Evolutionary conservation across 345 rosid species (phyloP), one percentile per base, ranked within the genome.

Genomic region (Pistacia atlantica): DNA sequence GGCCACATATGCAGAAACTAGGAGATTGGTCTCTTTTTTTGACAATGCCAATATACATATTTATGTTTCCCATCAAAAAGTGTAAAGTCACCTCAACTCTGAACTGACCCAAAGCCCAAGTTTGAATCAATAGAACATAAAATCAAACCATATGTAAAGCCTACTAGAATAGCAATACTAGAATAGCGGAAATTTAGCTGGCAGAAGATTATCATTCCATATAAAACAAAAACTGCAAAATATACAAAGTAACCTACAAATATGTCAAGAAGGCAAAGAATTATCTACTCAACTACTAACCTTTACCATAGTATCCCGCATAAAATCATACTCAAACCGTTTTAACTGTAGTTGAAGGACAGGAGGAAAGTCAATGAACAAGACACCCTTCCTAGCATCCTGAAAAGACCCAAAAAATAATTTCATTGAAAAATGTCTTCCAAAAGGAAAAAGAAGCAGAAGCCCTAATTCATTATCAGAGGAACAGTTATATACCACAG

Each of bases 281-380:
- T 57, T 72, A 38, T 58, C 55, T 9, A 33, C 58, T 74, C 12
- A 28, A 59, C 57, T 52, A 72, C 87, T 74, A 73, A 88, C 91
- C 91, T 88, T 88, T 18, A 88, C 89, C 91, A 88, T 88, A 9
- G 84, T 86, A 73, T 88, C 91, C 52, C 91, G 84, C 89, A 86
- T 86, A 83, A 88, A 88, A 73, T 88, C 91, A 67, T 88, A 88
- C 73, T 88, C 91, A 75, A 88, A 88, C 25, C 91, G 82, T 79
- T 88, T 88, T 37, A 88, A 76, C 71, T 88, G 91, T 49, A 88
- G 89, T 83, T 88, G 91, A 80, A 88, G 89, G 52, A 88, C 91
- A 65, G 91, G 91, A 31, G 91, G 91, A 20, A 88, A 88, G 72
- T 88, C 91, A 60, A 84, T 86, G 80, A 88, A 88, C 52, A 86